Evolutionary conservation across 139 green algal genomes (phyloP).

Genomic region (Coelastrella sp.): DNA sequence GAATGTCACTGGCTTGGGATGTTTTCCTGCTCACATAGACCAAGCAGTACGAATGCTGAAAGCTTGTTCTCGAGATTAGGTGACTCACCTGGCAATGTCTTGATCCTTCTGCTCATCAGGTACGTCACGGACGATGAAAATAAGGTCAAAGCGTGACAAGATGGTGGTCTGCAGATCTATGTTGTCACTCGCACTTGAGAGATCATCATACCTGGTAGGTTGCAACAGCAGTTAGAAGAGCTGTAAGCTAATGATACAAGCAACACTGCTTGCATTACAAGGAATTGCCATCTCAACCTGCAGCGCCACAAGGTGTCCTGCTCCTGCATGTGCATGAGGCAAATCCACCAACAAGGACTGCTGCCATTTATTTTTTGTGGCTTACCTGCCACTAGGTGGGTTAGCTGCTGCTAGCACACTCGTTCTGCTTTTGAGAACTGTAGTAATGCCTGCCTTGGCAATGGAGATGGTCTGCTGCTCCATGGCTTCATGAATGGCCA

Average conservation of each 20-base stretch:
- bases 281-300: too few relatives aligned
- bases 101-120: slow-evolving; percentile 75
- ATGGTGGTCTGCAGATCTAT: slow-evolving; percentile 99
- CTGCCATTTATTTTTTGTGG: too few relatives aligned
- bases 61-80: too few relatives aligned
- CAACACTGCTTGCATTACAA: not conserved
- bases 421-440: slow-evolving; percentile 94
- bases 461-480: slow-evolving; percentile 99
- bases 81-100: slow-evolving; percentile 76
- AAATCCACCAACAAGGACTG: too few relatives aligned
- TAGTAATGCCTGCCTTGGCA: slow-evolving; percentile 99
- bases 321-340: too few relatives aligned
- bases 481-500: slow-evolving; percentile 99
- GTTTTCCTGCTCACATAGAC: too few relatives aligned
- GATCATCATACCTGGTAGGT: slow-evolving; percentile 81
- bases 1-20: too few relatives aligned
- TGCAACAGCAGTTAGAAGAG: not conserved
- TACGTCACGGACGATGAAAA: slow-evolving; percentile 99
- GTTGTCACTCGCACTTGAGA: slow-evolving; percentile 93
- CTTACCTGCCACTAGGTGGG: slow-evolving; percentile 91
- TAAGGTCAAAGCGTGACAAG: slow-evolving; percentile 98
- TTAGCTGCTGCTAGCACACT: slow-evolving; percentile 98
- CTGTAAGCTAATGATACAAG: not conserved
- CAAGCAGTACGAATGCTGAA: too few relatives aligned
- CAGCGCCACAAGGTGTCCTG: too few relatives aligned